Conservation (phyloP, 495 filamentous ascomycete genomes). For the Endocarpon pusillum region DNA sequence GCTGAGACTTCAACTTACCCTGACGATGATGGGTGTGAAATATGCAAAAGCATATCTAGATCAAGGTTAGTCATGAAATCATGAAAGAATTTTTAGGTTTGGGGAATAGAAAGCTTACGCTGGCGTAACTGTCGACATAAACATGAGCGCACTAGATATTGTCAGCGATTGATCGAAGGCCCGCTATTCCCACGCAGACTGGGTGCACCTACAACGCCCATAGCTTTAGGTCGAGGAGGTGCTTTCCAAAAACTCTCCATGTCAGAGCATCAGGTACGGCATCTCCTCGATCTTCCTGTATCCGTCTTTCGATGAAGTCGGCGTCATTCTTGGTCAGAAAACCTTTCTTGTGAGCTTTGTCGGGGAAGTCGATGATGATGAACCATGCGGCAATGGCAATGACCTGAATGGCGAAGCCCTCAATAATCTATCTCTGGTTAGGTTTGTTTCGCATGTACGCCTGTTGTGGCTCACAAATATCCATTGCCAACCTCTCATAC, state of each 20-base stretch:
- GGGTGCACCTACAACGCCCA: no score
- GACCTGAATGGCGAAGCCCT: conserved; percentile 18
- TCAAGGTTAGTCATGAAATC: no score
- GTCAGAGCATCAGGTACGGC: conserved; percentile 15
- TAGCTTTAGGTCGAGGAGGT: conserved; percentile 21
- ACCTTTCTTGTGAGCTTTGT: conserved; percentile 17
- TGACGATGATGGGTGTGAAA: conserved; percentile 35
- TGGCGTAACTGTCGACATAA: conserved; percentile 25
- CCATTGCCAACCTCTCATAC: conserved; percentile 35
- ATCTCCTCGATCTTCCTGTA: conserved; percentile 21
- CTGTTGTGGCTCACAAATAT: no score
- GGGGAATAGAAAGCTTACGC: conserved; percentile 32
- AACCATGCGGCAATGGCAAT: conserved; percentile 18
- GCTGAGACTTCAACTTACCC: no score
- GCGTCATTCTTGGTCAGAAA: conserved; percentile 23
- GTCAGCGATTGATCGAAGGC: conserved; percentile 18
- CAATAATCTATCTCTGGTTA: no score
- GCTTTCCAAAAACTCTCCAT: conserved; percentile 15
- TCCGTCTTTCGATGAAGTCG: conserved; percentile 21
- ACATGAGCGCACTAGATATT: conserved; percentile 30
- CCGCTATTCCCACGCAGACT: no score
- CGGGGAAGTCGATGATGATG: conserved; percentile 33
- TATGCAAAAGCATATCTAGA: no score
- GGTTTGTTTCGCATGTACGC: no score
- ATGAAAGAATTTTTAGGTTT: no score